Evolutionary conservation across 306 rosid genomes (phyloP).

Genomic region (Urtica urens): DNA sequence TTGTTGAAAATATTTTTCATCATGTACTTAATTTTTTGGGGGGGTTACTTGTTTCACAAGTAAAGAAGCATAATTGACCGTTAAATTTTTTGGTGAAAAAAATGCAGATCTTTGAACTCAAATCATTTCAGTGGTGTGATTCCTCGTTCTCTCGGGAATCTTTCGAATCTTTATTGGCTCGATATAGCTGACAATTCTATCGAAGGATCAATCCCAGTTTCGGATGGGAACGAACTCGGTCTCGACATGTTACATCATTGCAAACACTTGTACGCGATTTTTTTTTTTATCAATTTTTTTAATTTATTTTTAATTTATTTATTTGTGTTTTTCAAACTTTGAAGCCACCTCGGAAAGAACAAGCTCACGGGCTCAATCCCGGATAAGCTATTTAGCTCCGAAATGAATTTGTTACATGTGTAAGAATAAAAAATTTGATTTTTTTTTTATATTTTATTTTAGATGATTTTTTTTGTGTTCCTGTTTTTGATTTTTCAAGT

Average conservation of each 20-base stretch:
- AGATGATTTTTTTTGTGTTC: not conserved
- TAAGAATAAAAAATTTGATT: slow-evolving; percentile 22
- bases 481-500: not conserved
- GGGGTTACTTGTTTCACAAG: not conserved
- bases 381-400: slow-evolving; percentile 36
- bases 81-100: no score
- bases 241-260: slow-evolving; percentile 20
- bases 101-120: slow-evolving; percentile 28
- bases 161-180: slow-evolving; percentile 28
- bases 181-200: slow-evolving; percentile 33
- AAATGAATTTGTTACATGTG: slow-evolving; percentile 48
- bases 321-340: slow-evolving; percentile 11
- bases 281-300: no score
- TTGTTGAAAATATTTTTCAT: not conserved
- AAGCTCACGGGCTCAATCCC: slow-evolving; percentile 45
- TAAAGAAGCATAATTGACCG: no score
- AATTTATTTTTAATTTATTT: not conserved
- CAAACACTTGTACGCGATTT: slow-evolving; percentile 30
- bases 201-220: slow-evolving; percentile 27
- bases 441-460: not conserved
- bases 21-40: not conserved
- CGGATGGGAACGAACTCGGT: slow-evolving; percentile 13
- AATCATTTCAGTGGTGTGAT: slow-evolving; percentile 22
- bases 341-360: slow-evolving; percentile 56
- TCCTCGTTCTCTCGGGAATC: slow-evolving; percentile 30